Conservation (phyloP, 2,329 filamentous ascomycete genomes). For the Waltergamsia citrina region DNA sequence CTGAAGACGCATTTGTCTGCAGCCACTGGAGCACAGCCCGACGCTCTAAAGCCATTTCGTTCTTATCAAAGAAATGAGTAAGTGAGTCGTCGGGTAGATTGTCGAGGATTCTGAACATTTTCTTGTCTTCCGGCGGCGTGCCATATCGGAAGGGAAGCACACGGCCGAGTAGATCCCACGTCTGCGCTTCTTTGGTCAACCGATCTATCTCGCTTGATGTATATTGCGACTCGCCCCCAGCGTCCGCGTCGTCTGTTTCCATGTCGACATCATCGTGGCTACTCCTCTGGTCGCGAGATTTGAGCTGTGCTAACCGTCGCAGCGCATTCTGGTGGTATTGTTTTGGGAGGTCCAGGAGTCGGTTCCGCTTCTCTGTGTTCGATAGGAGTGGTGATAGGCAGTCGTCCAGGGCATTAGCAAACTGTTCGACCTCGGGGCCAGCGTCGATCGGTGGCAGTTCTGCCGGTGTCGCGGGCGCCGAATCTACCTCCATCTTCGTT, state of each 20-base stretch:
- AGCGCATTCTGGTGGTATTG: constrained; percentile 49
- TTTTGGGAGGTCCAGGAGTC: constrained; percentile 53
- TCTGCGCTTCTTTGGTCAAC: constrained; percentile 77
- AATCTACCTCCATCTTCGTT: constrained; percentile 4
- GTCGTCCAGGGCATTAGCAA: constrained; percentile 73
- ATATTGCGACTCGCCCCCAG: constrained; percentile 18
- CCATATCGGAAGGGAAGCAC: constrained; percentile 65
- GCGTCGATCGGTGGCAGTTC: constrained; percentile 40
- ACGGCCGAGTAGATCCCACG: constrained; percentile 77
- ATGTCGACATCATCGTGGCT: constrained; percentile 40
- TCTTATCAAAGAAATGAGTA: constrained; percentile 64
- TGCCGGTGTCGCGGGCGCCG: background rate
- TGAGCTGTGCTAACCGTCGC: constrained; percentile 18
- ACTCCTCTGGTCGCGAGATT: constrained; percentile 13
- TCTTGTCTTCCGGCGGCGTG: constrained; percentile 17
- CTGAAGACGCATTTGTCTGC: constrained; percentile 63
- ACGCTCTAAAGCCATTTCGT: constrained; percentile 68
- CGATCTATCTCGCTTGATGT: constrained; percentile 23
- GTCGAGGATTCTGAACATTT: too few species aligned
- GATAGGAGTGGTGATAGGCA: constrained; percentile 47
- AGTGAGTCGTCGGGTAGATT: constrained; percentile 29
- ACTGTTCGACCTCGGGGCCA: constrained; percentile 76
- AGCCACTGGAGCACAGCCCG: constrained; percentile 79
- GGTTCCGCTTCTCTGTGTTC: constrained; percentile 46
- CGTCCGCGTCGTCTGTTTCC: constrained; percentile 42